Conservation (phyloP, 164 flowering plant species). For the Echeveria elegans region DNA sequence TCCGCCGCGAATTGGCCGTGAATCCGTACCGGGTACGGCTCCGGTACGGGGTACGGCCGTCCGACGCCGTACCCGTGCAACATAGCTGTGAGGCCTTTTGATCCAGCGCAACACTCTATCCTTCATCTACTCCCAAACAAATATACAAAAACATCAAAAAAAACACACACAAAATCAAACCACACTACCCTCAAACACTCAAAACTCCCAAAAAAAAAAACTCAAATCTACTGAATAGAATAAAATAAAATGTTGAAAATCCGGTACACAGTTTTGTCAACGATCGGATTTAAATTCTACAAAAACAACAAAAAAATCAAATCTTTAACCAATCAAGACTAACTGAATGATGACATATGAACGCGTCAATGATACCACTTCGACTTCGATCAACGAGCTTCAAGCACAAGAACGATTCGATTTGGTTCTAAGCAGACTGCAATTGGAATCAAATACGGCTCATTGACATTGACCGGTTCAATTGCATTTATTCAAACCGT, state of each 20-base stretch:
- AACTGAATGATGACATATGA: not conserved
- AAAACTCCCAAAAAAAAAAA: too few relatives aligned
- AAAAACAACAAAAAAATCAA: not conserved
- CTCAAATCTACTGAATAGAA: too few relatives aligned
- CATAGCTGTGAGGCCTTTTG: conserved; percentile 45
- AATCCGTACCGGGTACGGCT: too few relatives aligned
- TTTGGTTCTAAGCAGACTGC: not conserved
- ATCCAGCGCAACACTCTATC: conserved; percentile 39
- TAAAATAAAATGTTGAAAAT: not conserved
- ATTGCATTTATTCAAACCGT: not conserved
- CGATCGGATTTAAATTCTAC: not conserved
- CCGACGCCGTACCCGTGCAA: too few relatives aligned
- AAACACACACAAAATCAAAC: too few relatives aligned
- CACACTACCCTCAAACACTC: too few relatives aligned
- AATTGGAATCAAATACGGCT: not conserved
- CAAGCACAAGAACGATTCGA: not conserved
- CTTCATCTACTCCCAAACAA: conserved; percentile 44
- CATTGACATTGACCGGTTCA: not conserved
- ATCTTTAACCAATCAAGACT: not conserved
- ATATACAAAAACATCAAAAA: not conserved
- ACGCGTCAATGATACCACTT: not conserved
- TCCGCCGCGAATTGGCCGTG: too few relatives aligned
- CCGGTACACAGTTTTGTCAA: not conserved
- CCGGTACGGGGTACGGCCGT: too few relatives aligned
- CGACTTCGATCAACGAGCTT: not conserved